Evolutionary conservation across 495 filamentous ascomycete species (phyloP).

Genomic region (Entonaema liquescens): DNA sequence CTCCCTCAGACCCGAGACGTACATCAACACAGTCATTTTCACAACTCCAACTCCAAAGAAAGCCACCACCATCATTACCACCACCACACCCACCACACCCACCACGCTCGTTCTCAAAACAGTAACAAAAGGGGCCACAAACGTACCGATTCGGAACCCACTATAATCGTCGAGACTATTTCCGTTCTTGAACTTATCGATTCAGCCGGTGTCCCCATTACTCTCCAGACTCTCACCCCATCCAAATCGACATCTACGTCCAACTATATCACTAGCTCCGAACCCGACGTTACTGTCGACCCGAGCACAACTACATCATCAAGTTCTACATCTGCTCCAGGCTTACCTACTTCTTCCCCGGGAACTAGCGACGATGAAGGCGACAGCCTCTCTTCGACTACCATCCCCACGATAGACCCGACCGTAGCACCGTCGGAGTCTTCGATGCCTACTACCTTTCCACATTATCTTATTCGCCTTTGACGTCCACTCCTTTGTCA

Average conservation of each 20-base stretch:
- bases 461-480: constrained; percentile 45
- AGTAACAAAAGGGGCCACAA: constrained; percentile 46
- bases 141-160: constrained; percentile 43
- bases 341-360: constrained; percentile 18
- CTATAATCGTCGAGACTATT: constrained; percentile 57
- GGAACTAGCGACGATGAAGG: constrained; percentile 39
- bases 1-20: constrained; percentile 61
- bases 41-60: constrained; percentile 41
- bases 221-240: constrained; percentile 48
- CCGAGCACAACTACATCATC: constrained; percentile 4
- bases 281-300: constrained; percentile 19
- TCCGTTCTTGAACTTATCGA: constrained; percentile 61
- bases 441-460: constrained; percentile 49
- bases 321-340: constrained; percentile 12
- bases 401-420: constrained; percentile 42
- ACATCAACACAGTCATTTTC: constrained; percentile 48
- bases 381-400: constrained; percentile 32
- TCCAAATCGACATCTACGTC: constrained; percentile 28
- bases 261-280: constrained; percentile 10
- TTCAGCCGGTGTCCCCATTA: constrained; percentile 52
- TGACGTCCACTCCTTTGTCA: constrained; percentile 62
- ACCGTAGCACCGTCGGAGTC: constrained; percentile 47
- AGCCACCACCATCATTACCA: constrained; percentile 45
- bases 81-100: constrained; percentile 38
- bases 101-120: constrained; percentile 51